These are phyloP conservation scores for Calvatia gigantea DNA, from an alignment of 768 basidiomycete species.

Conservation along the genomic window DNA sequence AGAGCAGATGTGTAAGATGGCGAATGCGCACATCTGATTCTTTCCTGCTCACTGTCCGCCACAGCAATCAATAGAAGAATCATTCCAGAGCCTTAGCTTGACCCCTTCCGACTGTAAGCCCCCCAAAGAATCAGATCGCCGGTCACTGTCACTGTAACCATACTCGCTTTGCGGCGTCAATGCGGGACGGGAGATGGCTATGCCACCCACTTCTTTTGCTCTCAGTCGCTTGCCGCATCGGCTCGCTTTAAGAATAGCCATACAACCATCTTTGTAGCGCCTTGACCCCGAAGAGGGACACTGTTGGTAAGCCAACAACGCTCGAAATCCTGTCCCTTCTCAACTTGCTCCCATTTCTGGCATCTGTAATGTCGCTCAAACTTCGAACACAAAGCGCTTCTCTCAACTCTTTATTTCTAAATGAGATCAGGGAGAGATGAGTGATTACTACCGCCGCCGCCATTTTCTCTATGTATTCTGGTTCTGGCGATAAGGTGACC, in stretches of 20 bases:
- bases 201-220: too few species aligned
- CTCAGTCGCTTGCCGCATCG: too few species aligned
- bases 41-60: neutral
- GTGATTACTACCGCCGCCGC: neutral
- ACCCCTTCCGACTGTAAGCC: too few species aligned
- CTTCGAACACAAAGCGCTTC: neutral
- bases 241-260: too few species aligned
- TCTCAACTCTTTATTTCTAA: neutral
- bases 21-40: neutral
- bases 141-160: too few species aligned
- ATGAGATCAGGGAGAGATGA: neutral
- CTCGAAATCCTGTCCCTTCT: neutral
- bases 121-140: too few species aligned
- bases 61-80: neutral
- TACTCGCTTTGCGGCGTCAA: too few species aligned
- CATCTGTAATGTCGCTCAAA: neutral
- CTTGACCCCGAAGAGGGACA: too few species aligned
- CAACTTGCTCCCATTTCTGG: neutral
- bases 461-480: neutral
- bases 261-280: too few species aligned
- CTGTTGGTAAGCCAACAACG: slow-evolving; percentile 1
- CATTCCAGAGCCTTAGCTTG: too few species aligned
- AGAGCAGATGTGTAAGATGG: neutral
- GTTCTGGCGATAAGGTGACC: neutral
- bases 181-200: too few species aligned